Percentiles rank a stretch among this genome's conserved stretches.
These are phyloP conservation scores for Russula brevipes DNA, from an alignment of 768 basidiomycete species.

Conservation along the genomic window DNA sequence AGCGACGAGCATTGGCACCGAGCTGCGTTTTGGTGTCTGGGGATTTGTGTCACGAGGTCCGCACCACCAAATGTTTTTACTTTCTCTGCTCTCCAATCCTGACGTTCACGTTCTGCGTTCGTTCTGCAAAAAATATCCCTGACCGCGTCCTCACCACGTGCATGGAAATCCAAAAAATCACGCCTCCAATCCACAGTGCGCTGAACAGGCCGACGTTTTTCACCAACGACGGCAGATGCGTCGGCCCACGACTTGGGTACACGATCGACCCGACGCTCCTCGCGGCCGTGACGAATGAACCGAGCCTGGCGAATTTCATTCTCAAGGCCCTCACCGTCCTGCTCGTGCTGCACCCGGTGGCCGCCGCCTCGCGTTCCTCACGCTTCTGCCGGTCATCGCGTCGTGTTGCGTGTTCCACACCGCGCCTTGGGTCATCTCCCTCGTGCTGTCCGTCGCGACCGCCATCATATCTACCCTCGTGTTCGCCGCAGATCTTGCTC, in stretches of 20 bases:
- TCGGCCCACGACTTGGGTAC: slow-evolving; percentile 66
- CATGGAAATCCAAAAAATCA: not conserved
- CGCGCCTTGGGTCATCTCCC: slow-evolving; percentile 48
- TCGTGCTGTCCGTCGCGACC: slow-evolving; percentile 53
- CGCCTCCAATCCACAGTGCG: slow-evolving; percentile 20
- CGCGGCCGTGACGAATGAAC: slow-evolving; percentile 40
- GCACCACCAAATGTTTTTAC: not conserved
- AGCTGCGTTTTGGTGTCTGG: slow-evolving; percentile 75
- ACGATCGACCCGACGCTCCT: slow-evolving; percentile 45
- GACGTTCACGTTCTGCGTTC: not conserved
- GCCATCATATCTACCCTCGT: slow-evolving; percentile 51
- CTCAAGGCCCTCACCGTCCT: slow-evolving; percentile 43
- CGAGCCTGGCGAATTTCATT: slow-evolving; percentile 41
- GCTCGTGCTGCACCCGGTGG: slow-evolving; percentile 66
- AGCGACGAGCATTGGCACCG: slow-evolving; percentile 49
- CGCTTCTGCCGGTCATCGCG: slow-evolving; percentile 36
- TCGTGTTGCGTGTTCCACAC: slow-evolving; percentile 40
- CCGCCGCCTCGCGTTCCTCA: slow-evolving; percentile 54
- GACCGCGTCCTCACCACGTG: not conserved
- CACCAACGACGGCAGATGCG: slow-evolving; percentile 46
- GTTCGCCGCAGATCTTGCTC: slow-evolving; percentile 56
- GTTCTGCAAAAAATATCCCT: not conserved
- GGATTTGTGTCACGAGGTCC: slow-evolving; percentile 68
- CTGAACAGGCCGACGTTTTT: slow-evolving; percentile 37
- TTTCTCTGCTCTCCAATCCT: not conserved